Evolutionary conservation across 1,139 yeast genomes (phyloP).

Genomic region (Sugiyamaella grinbergsii): DNA sequence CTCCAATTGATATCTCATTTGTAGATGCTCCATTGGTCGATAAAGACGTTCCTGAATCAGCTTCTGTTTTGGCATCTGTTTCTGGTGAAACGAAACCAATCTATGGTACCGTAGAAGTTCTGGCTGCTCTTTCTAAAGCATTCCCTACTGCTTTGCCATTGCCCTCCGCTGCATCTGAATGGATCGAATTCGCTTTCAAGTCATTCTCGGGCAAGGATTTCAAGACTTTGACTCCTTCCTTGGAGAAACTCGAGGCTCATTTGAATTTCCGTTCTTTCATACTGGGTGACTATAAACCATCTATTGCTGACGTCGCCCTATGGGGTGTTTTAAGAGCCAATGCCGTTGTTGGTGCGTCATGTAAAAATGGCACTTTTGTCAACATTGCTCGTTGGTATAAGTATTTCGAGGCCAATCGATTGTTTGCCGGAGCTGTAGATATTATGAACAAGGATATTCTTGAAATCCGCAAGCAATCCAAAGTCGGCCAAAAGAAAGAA

Average conservation of each 20-base stretch:
- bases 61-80: conserved; percentile 48
- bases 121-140: conserved; percentile 50
- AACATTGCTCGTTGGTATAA: conserved; percentile 94
- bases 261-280: conserved; percentile 83
- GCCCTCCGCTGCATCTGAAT: conserved; percentile 43
- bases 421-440: conserved; percentile 72
- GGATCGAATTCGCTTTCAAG: conserved; percentile 70
- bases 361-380: conserved; percentile 79
- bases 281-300: conserved; percentile 58
- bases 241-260: conserved; percentile 80
- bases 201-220: conserved; percentile 82
- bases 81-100: conserved; percentile 47
- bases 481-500: conserved; percentile 56
- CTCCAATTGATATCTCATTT: conserved; percentile 61
- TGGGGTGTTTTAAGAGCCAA: conserved; percentile 96
- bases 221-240: conserved; percentile 73
- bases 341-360: conserved; percentile 86
- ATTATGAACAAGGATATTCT: conserved; percentile 64
- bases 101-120: conserved; percentile 49
- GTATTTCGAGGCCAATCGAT: conserved; percentile 64
- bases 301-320: conserved; percentile 80
- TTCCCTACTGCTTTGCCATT: conserved; percentile 44
- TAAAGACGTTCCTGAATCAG: conserved; percentile 41
- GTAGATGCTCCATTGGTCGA: conserved; percentile 47
- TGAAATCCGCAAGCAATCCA: conserved; percentile 73